These are phyloP conservation scores for Citrus trifoliata DNA, from an alignment of 345 rosid genomes.

Conservation along the genomic window DNA sequence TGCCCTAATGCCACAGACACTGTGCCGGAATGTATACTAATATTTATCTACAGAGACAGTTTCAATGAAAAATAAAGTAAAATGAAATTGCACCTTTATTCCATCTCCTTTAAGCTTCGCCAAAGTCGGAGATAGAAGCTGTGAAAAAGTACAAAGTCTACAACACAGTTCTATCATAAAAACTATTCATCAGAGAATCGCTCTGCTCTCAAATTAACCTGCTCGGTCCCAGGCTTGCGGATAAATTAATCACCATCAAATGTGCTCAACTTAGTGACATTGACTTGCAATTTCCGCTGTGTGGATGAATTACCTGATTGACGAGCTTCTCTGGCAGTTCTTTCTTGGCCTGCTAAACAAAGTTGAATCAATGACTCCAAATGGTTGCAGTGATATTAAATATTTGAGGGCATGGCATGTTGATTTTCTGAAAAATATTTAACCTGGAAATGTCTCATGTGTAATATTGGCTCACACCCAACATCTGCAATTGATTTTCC, in stretches of 20 bases:
- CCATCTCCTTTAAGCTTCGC: background rate
- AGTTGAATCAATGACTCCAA: background rate
- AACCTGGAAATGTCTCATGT: constrained; percentile 99
- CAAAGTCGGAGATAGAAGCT: background rate
- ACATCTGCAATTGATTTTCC: constrained; percentile 97
- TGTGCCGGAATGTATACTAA: too few relatives aligned
- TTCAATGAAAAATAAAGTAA: background rate
- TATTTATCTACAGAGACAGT: background rate
- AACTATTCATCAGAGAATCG: background rate
- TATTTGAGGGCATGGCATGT: background rate
- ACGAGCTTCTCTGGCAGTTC: constrained; percentile 68
- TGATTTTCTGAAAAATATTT: background rate
- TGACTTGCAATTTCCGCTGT: constrained; percentile 8
- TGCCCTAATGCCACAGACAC: background rate
- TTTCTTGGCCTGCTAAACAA: constrained; percentile 58
- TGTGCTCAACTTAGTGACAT: background rate
- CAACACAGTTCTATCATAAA: background rate
- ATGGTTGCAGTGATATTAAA: too few relatives aligned
- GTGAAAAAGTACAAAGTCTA: background rate
- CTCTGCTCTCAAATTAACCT: background rate
- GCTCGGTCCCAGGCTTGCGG: background rate
- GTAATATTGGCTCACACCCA: constrained; percentile 93
- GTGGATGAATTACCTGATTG: constrained; percentile 38
- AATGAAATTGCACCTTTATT: constrained; percentile 1
- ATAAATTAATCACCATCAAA: background rate